phyloP scores from a whole-genome alignment of 306 rosid species.

The Rosa persica region DNA sequence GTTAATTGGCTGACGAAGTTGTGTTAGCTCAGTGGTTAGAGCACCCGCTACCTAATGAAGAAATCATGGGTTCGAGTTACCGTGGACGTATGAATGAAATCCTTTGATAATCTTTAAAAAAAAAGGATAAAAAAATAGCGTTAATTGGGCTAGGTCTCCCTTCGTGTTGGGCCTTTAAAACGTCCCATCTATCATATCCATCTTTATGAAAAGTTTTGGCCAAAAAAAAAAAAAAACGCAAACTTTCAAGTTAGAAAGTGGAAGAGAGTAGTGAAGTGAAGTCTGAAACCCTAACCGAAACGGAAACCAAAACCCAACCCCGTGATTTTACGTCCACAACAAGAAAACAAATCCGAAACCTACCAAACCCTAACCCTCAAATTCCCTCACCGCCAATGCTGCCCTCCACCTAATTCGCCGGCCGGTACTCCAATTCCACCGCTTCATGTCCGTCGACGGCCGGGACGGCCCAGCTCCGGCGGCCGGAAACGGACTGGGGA shows the following conservation, averaged over 20 bases:
- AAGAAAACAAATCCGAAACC: not conserved
- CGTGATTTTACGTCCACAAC: conserved; percentile 16
- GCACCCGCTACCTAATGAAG: too few relatives aligned
- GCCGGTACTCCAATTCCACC: not conserved
- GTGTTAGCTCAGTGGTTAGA: too few relatives aligned
- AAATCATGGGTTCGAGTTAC: too few relatives aligned
- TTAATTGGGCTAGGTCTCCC: too few relatives aligned
- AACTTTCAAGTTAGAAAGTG: not conserved
- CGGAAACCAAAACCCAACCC: not conserved
- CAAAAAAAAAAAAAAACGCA: too few relatives aligned
- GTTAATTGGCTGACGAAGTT: too few relatives aligned
- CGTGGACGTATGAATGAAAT: too few relatives aligned
- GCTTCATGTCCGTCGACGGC: conserved; percentile 48
- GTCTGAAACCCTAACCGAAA: conserved; percentile 29
- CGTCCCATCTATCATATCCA: too few relatives aligned
- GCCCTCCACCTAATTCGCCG: not conserved
- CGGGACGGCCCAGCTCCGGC: conserved; percentile 22
- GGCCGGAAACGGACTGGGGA: conserved; percentile 31
- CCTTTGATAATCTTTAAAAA: too few relatives aligned
- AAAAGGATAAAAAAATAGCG: too few relatives aligned
- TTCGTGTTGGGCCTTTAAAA: too few relatives aligned
- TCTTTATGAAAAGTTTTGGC: too few relatives aligned
- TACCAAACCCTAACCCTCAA: conserved; percentile 13
- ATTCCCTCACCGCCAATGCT: conserved; percentile 12
- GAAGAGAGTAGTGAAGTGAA: not conserved